A percentile compares a stretch with the other conserved stretches of the same genome.
Conservation (phyloP, 495 filamentous ascomycete genomes). For the Eremomyces bilateralis region DNA sequence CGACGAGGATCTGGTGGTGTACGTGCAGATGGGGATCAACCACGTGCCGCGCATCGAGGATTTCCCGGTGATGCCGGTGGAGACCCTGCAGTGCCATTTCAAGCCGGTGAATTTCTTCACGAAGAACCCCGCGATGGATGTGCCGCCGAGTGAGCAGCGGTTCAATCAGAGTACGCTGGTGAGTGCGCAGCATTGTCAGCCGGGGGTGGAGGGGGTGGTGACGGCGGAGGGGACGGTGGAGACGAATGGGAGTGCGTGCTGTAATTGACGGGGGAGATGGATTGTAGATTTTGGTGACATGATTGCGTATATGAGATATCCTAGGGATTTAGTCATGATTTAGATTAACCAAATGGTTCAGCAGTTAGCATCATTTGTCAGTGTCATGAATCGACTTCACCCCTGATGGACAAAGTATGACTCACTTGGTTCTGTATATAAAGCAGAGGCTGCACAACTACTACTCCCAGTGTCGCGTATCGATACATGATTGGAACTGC, state of each 20-base stretch:
- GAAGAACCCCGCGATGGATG: conserved; percentile 52
- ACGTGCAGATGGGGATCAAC: conserved; percentile 24
- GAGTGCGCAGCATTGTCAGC: conserved; percentile 18
- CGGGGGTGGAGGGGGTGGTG: conserved; percentile 8
- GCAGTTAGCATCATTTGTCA: too few species aligned
- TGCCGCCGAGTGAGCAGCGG: conserved; percentile 35
- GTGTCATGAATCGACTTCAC: too few species aligned
- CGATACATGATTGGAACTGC: too few species aligned
- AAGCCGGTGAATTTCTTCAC: conserved; percentile 58
- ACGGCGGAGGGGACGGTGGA: conserved; percentile 17
- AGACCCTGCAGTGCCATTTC: conserved; percentile 37
- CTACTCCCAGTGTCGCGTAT: too few species aligned
- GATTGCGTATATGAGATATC: too few species aligned
- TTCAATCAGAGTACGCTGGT: conserved; percentile 28
- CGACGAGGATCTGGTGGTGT: conserved; percentile 23
- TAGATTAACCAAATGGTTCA: too few species aligned
- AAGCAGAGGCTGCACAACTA: too few species aligned
- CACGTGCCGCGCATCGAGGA: conserved; percentile 17
- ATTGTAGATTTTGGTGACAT: too few species aligned
- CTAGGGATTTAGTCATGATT: too few species aligned
- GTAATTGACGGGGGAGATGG: too few species aligned
- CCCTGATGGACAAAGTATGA: too few species aligned
- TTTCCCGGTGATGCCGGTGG: conserved; percentile 37
- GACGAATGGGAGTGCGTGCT: conserved; percentile 23
- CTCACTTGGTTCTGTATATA: too few species aligned